Evolutionary conservation across 1,284 basidiomycete genomes (phyloP), one percentile per base, ranked within the genome.

Genomic region (Ustilago tritici): DNA sequence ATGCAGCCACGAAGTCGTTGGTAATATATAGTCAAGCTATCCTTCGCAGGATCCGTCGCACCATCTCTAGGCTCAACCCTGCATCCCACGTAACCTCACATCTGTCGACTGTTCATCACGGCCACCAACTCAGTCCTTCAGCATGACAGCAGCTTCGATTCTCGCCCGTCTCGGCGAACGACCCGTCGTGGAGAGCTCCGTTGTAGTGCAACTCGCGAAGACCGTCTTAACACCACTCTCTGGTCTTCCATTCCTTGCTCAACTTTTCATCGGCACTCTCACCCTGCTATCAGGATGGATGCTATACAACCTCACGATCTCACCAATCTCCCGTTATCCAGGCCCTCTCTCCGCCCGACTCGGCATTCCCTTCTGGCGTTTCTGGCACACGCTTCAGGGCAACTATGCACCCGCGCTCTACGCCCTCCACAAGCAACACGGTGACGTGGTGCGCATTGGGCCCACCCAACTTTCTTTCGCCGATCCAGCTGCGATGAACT

Each of bases 401-500:
- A 62, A 77, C 55, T 81, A 78, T 43, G 75, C 76, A 5, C 78
- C 76, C 9, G 71, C 70, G 2, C 64, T 81, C 14, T 55, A 69
- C 50, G 34, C 53, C 4, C 64, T 70, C 3, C 80, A 81, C 59
- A 55, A 72, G 28, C 64, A 68, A 9, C 60, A 80, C 52, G 80
- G 80, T 35, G 53, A 67, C 40, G 67, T 76, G n/a, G 81, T 83
- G 9, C 81, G 82, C 15, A 80, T 82, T 53, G 79, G 73, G 0
- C 70, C 82, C 2, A 78, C 79, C 9, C 75, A 83, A 49, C 71
- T 83, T 6, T 78, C 76, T 6, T 76, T 83, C 46, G 62, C 72
- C 3, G 71, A 76, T 28, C 72, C 80, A 0, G 41, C 67, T 3
- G 82, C 81, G 0, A 58, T 82, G 54, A 71, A 79, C 56, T 70